Evolutionary conservation across 257 asterid genomes (phyloP), one percentile per base, ranked within the genome.

Genomic region (Craterostigma plantagineum): DNA sequence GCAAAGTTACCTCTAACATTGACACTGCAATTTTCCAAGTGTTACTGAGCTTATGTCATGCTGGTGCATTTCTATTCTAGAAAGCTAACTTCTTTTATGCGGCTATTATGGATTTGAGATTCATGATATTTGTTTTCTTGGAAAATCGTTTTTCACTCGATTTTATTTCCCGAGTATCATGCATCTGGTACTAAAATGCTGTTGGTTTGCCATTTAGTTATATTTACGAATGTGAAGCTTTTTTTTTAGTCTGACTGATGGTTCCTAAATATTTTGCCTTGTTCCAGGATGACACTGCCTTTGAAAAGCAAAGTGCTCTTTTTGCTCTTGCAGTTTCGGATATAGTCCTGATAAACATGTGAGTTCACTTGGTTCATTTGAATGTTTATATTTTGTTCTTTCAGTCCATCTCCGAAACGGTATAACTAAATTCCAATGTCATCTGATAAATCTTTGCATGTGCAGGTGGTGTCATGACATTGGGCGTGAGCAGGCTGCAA

Each of bases 391-490:
- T 9, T 16, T 17, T 4, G 4, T 40, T 40, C 45, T 40, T 11
- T 2, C 9, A 5, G 1, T 40, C 3, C 16, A 11, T 40, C 16
- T 40, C 12, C 3, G 4, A 11, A 14, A 40, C n/a, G 12, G 4
- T 10, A 7, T n/a, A 40, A 1, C 45, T 14, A 14, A n/a, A 8
- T 1, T 40, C 3, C 13, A n/a, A n/a, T 10, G 3, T 36, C 12
- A 8, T 36, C 4, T 10, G 16, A 8, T 7, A 40, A 9, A 40
- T 8, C 8, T 16, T 17, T 46, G 50, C 34, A 11, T 50, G 60
- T 55, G 47, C 75, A 90, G 95, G 92, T 90, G 95, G 95, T 90
- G 95, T 64, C 93, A 83, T 67, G 99, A 90, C 61, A 90, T 83
- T 55, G 98, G 95, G 51, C 95, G 95, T 57, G 95, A 90, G 65